Evolutionary conservation across 148 eudicot species (phyloP).

Genomic region (Rhododendron vialii): DNA sequence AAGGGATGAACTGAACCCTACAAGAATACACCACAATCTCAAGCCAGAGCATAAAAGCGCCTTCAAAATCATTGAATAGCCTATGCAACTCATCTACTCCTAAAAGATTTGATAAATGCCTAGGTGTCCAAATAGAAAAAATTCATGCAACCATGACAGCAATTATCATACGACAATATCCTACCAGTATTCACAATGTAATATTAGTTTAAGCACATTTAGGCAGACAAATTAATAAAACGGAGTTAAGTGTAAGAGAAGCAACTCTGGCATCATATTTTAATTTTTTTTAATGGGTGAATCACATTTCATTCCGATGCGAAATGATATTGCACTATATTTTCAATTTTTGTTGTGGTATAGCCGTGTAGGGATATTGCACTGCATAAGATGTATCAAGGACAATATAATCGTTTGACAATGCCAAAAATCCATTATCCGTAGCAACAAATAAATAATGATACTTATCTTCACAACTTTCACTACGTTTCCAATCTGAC

Average conservation of each 20-base stretch:
- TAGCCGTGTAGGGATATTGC: not conserved
- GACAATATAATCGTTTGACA: not conserved
- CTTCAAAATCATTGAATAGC: not conserved
- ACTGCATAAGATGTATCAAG: not conserved
- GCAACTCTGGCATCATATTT: not conserved
- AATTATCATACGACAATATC: not conserved
- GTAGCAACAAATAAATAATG: not conserved
- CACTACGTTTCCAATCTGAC: not conserved
- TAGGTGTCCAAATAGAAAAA: not conserved
- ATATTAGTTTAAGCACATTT: not conserved
- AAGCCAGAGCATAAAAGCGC: not conserved
- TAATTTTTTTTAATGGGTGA: not conserved
- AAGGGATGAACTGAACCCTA: not conserved
- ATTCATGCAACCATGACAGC: not conserved
- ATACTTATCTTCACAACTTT: not conserved
- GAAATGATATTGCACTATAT: not conserved
- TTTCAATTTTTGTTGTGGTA: not conserved
- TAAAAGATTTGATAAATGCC: not conserved
- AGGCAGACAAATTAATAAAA: not conserved
- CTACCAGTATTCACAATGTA: not conserved
- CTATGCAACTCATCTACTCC: not conserved
- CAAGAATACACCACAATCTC: not conserved
- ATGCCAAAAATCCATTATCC: not conserved
- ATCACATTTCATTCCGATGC: not conserved
- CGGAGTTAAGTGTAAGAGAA: not conserved